A percentile compares a stretch with the other conserved stretches of the same genome.
Conservation (phyloP, 2,329 filamentous ascomycete species). For the Sphaerulina vaccinii region DNA sequence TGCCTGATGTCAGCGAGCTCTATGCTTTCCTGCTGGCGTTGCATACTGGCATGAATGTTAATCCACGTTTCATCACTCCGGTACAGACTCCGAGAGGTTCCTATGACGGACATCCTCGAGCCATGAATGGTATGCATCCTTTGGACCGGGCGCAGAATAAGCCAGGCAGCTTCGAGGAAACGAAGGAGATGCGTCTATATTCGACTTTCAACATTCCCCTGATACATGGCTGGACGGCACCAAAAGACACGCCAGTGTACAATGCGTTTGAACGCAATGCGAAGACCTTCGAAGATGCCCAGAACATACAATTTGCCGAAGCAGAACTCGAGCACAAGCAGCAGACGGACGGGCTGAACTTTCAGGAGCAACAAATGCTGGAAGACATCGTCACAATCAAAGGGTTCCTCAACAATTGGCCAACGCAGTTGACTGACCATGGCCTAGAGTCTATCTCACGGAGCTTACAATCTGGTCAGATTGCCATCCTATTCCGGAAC, state of each 20-base stretch:
- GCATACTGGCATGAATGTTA: constrained; percentile 97
- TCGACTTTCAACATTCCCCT: constrained; percentile 83
- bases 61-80: constrained; percentile 74
- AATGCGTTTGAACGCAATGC: constrained; percentile 71
- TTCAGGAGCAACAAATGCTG: constrained; percentile 74
- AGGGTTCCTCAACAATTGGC: constrained; percentile 72
- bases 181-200: constrained; percentile 85
- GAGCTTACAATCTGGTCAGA: constrained; percentile 69
- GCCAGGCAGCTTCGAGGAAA: constrained; percentile 81
- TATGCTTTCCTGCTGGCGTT: constrained; percentile 84
- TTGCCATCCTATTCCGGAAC: constrained; percentile 92
- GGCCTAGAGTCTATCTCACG: constrained; percentile 73
- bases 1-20: constrained; percentile 85
- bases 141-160: constrained; percentile 44
- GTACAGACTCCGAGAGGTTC: constrained; percentile 27
- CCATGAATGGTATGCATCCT: constrained; percentile 40
- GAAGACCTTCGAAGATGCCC: constrained; percentile 85
- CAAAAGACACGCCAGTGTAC: constrained; percentile 64
- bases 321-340: constrained; percentile 85
- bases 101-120: constrained; percentile 27
- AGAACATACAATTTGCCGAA: constrained; percentile 82
- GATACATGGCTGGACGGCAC: constrained; percentile 88
- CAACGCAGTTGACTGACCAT: constrained; percentile 82
- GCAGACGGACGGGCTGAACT: constrained; percentile 60
- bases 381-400: constrained; percentile 84